Conservation (phyloP, 345 rosid genomes). For the Nephelium lappaceum region DNA sequence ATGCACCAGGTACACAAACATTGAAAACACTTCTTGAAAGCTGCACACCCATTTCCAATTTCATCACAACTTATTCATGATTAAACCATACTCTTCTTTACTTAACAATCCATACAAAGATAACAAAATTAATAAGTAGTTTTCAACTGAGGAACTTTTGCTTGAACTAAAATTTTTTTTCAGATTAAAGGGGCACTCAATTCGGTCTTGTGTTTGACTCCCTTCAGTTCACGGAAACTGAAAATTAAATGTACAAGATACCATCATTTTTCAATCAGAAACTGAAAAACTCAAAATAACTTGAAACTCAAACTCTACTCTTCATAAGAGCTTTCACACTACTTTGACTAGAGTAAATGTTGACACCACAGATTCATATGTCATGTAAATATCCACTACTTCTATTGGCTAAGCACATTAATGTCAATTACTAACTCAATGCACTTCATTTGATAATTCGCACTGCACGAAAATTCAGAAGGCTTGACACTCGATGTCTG, state of each 20-base stretch:
- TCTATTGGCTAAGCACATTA: too few relatives aligned
- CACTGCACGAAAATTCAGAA: neutral
- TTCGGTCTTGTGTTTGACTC: neutral
- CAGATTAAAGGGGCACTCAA: neutral
- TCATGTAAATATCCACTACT: neutral
- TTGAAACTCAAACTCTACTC: neutral
- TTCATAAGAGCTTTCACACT: neutral
- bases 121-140: neutral
- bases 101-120: neutral
- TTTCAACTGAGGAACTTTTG: neutral
- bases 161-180: conserved; percentile 1
- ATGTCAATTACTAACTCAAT: neutral
- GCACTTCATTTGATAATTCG: neutral
- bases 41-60: neutral
- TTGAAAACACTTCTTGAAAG: neutral
- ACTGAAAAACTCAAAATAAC: neutral
- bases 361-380: neutral
- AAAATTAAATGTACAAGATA: neutral
- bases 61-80: neutral
- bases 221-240: neutral
- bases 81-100: neutral
- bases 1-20: neutral
- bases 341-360: neutral
- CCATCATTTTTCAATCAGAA: too few relatives aligned
- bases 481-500: neutral